Percentiles rank a stretch among this genome's conserved stretches.
Evolutionary conservation across 1,284 basidiomycete species (phyloP).

Genomic region (Tilletia horrida): DNA sequence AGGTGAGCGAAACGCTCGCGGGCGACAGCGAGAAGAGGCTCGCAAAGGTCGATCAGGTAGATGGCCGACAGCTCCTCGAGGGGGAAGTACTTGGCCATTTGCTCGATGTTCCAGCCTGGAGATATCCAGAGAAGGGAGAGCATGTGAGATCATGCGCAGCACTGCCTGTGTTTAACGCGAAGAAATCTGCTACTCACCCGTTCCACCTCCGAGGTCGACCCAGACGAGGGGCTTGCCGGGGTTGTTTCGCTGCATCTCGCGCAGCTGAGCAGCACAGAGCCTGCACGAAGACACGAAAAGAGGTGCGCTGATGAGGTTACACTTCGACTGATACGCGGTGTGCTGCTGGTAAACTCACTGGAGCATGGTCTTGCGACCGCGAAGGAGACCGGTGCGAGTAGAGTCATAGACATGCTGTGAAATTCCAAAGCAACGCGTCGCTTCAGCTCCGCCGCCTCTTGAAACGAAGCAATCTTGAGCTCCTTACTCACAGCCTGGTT

Average conservation of each 20-base stretch:
- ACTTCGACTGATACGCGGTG: too few relatives aligned
- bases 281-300: constrained; percentile 56
- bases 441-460: too few relatives aligned
- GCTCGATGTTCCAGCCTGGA: constrained; percentile 73
- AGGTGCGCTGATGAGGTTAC: neutral
- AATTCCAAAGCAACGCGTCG: neutral
- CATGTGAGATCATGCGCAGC: neutral
- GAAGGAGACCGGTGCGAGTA: constrained; percentile 50
- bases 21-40: constrained; percentile 71
- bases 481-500: constrained; percentile 52
- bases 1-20: constrained; percentile 66
- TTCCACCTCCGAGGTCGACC: constrained; percentile 80
- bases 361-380: constrained; percentile 53
- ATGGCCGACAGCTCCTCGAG: constrained; percentile 58
- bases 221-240: constrained; percentile 65
- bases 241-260: constrained; percentile 56
- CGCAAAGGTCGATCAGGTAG: constrained; percentile 73
- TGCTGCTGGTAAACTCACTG: constrained; percentile 31
- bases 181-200: constrained; percentile 57
- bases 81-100: constrained; percentile 71
- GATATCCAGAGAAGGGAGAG: neutral
- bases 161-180: constrained; percentile 10
- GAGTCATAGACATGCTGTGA: constrained; percentile 44
- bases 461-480: neutral
- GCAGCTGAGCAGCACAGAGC: constrained; percentile 68